Evolutionary conservation across 1,139 yeast genomes (phyloP), one percentile per base, ranked within the genome.

Genomic region (Pneumocystis sp.): DNA sequence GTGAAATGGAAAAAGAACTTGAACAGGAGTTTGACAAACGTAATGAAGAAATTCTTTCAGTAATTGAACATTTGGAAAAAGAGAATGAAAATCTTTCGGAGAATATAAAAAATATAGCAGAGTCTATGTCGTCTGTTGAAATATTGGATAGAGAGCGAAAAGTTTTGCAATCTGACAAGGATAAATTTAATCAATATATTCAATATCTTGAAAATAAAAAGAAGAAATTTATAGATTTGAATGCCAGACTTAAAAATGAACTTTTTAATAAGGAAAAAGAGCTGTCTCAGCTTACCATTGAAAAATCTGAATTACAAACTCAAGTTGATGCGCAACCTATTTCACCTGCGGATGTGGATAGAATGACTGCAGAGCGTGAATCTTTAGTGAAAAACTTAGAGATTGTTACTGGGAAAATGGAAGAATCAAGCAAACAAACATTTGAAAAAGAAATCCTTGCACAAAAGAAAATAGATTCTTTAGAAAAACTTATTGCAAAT

Each of bases 151-250:
- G 81, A 70, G 85, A 86, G 72, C 79, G 84, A 7, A 79, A 77
- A 66, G 89, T 89, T 0, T 76, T 90, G 66, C 87, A 86, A 70
- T 83, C 84, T 67, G 97, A 90, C 75, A 78, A 86, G 61, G 77
- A 79, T 62, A 87, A 87, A 73, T 87, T 88, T 72, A 81, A 83
- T 70, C 86, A 84, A 25, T 88, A 87, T 72, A 84, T 87, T 63
- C 84, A 83, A 63, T 79, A 84, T 12, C 85, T 87, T 82, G 83
- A 85, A 64, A 77, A 79, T 44, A 79, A 89, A 66, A 86, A 85
- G 71, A 72, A 76, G 6, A 85, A 84, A n/a, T 45, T 61, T 37
- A 72, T 87, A 95, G 95, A 78, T 81, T 1, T 77, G 77, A 39
- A 81, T 83, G 59, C 73, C 87, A 65, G 78, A 79, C 81, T 87